Evolutionary conservation across 129 eudicot genomes (phyloP).

Genomic region (Dittrichia graveolens): DNA sequence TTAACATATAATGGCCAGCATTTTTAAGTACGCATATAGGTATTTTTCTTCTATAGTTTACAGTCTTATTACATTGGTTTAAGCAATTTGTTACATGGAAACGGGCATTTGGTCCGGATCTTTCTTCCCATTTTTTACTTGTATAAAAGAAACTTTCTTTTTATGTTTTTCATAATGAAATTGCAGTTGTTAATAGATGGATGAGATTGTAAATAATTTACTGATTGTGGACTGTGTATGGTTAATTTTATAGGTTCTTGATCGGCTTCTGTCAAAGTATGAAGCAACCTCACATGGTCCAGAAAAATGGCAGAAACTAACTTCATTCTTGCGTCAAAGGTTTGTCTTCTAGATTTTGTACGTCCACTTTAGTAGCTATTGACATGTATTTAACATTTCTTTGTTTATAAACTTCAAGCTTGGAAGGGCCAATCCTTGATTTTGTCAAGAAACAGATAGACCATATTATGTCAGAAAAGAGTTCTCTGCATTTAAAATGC

Average conservation of each 20-base stretch:
- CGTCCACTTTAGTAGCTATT: neutral
- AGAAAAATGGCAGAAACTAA: slow-evolving; percentile 75
- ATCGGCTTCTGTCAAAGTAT: slow-evolving; percentile 75
- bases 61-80: no score
- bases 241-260: slow-evolving; percentile 62
- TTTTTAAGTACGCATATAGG: no score
- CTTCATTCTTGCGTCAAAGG: slow-evolving; percentile 82
- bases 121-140: neutral
- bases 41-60: no score
- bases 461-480: slow-evolving; percentile 64
- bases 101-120: neutral
- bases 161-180: neutral
- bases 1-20: no score
- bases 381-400: neutral
- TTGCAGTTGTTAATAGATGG: neutral
- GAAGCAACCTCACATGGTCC: slow-evolving; percentile 90
- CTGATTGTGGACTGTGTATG: slow-evolving; percentile 1
- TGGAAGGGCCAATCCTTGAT: slow-evolving; percentile 91
- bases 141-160: neutral
- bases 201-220: neutral
- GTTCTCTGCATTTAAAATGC: slow-evolving; percentile 68
- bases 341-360: slow-evolving; percentile 24
- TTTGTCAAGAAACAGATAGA: slow-evolving; percentile 82
- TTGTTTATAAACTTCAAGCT: slow-evolving; percentile 39
- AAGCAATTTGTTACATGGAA: no score